Percentiles rank a stretch among this genome's conserved stretches.
Evolutionary conservation across 345 rosid genomes (phyloP).

Genomic region (Abelmoschus esculentus): DNA sequence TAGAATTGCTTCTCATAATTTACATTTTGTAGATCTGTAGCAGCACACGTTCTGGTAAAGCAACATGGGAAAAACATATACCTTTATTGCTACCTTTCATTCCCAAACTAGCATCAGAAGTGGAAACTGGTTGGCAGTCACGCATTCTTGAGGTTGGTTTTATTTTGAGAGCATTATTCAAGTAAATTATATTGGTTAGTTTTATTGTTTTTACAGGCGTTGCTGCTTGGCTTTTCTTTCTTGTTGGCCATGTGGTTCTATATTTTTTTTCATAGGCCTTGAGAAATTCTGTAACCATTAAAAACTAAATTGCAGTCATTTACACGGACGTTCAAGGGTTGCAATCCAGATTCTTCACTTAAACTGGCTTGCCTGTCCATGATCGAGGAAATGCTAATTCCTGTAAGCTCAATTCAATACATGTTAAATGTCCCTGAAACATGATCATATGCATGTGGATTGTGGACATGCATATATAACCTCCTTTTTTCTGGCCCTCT

Average conservation of each 20-base stretch:
- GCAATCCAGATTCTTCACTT: slow-evolving; percentile 54
- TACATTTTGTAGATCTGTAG: slow-evolving; percentile 36
- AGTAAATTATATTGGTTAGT: neutral
- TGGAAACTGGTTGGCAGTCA: slow-evolving; percentile 41
- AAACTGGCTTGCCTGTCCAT: slow-evolving; percentile 56
- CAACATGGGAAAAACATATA: slow-evolving; percentile 37
- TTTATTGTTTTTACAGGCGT: neutral
- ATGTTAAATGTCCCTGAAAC: neutral
- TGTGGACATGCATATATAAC: neutral
- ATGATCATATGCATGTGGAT: neutral
- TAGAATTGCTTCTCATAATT: slow-evolving; percentile 8
- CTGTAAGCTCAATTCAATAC: slow-evolving; percentile 44
- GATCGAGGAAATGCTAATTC: slow-evolving; percentile 55
- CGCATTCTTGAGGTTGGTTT: slow-evolving; percentile 65
- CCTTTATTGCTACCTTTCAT: slow-evolving; percentile 47
- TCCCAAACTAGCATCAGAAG: slow-evolving; percentile 52
- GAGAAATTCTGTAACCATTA: slow-evolving; percentile 4
- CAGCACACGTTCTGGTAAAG: slow-evolving; percentile 32
- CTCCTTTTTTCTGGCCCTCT: neutral
- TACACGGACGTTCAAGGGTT: slow-evolving; percentile 50
- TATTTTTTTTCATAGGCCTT: neutral
- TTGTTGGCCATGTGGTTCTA: slow-evolving; percentile 4
- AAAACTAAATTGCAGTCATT: slow-evolving; percentile 57
- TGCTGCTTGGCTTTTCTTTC: neutral
- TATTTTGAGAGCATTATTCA: slow-evolving; percentile 1